These are phyloP conservation scores for Amphichorda felina DNA, from an alignment of 2,329 filamentous ascomycete genomes.

Conservation along the genomic window DNA sequence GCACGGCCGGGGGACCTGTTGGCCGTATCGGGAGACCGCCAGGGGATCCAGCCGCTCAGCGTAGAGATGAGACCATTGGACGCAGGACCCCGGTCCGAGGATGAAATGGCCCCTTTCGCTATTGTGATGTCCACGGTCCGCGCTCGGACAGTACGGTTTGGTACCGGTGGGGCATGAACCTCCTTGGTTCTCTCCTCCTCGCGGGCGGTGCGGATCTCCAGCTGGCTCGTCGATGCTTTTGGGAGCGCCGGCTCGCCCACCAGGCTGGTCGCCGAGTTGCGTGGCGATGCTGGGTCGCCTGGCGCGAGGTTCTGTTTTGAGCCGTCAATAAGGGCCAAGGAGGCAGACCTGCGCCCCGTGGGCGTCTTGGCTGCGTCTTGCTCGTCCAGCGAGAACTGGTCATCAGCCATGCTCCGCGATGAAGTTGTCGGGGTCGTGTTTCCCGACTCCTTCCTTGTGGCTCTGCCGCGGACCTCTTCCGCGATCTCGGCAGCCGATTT, in stretches of 20 bases:
- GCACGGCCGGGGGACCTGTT: conserved; percentile 30
- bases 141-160: not conserved
- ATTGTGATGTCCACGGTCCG: not conserved
- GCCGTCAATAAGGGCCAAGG: conserved; percentile 24
- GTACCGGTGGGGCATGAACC: conserved; percentile 3
- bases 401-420: conserved; percentile 15
- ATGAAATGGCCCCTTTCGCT: too few species aligned
- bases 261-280: conserved; percentile 19
- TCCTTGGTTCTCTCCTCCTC: conserved; percentile 13
- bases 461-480: conserved; percentile 39
- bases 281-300: conserved; percentile 10
- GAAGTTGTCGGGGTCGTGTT: conserved; percentile 18
- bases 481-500: conserved; percentile 45
- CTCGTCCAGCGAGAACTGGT: conserved; percentile 11
- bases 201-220: conserved; percentile 29
- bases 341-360: conserved; percentile 14
- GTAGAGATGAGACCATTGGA: conserved; percentile 5
- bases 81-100: not conserved
- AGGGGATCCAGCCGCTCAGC: conserved; percentile 9
- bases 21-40: conserved; percentile 9
- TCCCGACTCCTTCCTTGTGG: conserved; percentile 22
- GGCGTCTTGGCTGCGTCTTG: not conserved
- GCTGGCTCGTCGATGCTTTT: conserved; percentile 39
- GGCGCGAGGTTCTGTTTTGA: conserved; percentile 18
- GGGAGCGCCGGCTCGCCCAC: conserved; percentile 44